A percentile compares a stretch with the other conserved stretches of the same genome.
Evolutionary conservation across 2,329 filamentous ascomycete species (phyloP).

Genomic region (Penicillium polonicum): DNA sequence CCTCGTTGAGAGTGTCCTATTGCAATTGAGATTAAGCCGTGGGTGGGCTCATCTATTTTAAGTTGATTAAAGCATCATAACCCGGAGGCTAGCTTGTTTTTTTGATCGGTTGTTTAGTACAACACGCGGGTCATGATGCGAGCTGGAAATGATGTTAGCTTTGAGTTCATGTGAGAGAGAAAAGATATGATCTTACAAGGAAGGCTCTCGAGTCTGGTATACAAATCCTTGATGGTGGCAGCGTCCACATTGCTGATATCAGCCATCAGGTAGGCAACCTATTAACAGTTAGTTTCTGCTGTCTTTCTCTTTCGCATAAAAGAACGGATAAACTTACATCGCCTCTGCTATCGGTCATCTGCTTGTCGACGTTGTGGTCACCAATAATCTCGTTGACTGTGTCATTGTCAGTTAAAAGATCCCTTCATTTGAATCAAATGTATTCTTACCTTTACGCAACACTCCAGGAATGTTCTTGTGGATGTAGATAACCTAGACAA

Average conservation of each 20-base stretch:
- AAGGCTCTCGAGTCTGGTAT: slow-evolving; percentile 75
- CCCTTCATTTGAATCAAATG: background rate
- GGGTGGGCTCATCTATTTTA: slow-evolving; percentile 11
- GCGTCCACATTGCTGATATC: slow-evolving; percentile 86
- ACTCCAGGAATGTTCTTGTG: slow-evolving; percentile 97
- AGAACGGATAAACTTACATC: slow-evolving; percentile 57
- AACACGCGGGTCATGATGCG: slow-evolving; percentile 49
- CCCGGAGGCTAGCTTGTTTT: slow-evolving; percentile 6
- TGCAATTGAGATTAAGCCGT: slow-evolving; percentile 4
- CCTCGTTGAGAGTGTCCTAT: slow-evolving; percentile 24
- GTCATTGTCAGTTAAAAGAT: slow-evolving; percentile 5
- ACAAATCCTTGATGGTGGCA: slow-evolving; percentile 80
- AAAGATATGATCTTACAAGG: slow-evolving; percentile 61
- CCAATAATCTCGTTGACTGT: slow-evolving; percentile 89
- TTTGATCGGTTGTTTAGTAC: slow-evolving; percentile 33
- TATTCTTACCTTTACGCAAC: slow-evolving; percentile 66
- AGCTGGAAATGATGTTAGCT: slow-evolving; percentile 28
- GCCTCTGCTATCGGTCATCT: slow-evolving; percentile 92
- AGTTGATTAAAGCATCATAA: slow-evolving; percentile 23
- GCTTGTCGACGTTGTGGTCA: slow-evolving; percentile 97
- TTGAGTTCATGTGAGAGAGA: background rate
- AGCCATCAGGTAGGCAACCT: slow-evolving; percentile 94
- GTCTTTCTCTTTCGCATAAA: too few species aligned
- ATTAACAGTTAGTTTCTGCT: slow-evolving; percentile 16
- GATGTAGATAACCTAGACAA: slow-evolving; percentile 76